phyloP scores from a whole-genome alignment of 768 basidiomycete genomes.

The Astraeus odoratus region DNA sequence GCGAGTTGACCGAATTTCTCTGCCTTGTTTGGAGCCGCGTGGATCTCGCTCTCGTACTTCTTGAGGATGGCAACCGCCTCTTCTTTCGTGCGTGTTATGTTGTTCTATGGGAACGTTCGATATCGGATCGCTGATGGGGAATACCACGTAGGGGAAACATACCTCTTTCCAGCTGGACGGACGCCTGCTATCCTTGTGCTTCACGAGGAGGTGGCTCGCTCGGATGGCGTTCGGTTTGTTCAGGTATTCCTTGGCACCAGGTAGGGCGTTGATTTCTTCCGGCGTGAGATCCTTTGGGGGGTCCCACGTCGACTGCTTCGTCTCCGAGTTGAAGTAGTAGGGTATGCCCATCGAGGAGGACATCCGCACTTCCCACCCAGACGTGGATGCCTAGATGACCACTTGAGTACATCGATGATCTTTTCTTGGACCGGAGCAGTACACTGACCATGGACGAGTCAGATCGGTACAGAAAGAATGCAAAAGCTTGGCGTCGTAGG shows the following conservation, averaged over 20 bases:
- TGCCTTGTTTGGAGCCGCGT: conserved; percentile 30
- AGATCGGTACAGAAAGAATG: neutral
- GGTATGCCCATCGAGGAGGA: conserved; percentile 70
- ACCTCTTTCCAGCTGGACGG: conserved; percentile 86
- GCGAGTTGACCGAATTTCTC: conserved; percentile 78
- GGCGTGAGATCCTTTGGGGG: conserved; percentile 53
- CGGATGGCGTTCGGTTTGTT: conserved; percentile 47
- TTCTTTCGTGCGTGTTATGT: conserved; percentile 81
- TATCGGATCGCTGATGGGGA: neutral
- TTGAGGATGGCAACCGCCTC: conserved; percentile 82
- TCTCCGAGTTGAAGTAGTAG: conserved; percentile 81
- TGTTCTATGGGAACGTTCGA: conserved; percentile 33
- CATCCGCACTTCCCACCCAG: conserved; percentile 80
- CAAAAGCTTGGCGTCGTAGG: neutral
- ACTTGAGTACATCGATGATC: neutral
- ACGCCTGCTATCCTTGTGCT: conserved; percentile 75
- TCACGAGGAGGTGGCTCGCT: conserved; percentile 93
- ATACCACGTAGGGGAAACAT: conserved; percentile 17
- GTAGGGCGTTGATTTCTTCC: conserved; percentile 54
- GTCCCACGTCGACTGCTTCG: conserved; percentile 76
- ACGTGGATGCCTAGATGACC: neutral
- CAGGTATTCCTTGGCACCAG: conserved; percentile 56
- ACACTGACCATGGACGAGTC: neutral
- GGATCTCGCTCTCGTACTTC: conserved; percentile 56
- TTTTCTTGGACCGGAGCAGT: neutral